Evolutionary conservation across 805 yeast genomes (phyloP), one percentile per base, ranked within the genome.

Genomic region (Komagataella ulmi): DNA sequence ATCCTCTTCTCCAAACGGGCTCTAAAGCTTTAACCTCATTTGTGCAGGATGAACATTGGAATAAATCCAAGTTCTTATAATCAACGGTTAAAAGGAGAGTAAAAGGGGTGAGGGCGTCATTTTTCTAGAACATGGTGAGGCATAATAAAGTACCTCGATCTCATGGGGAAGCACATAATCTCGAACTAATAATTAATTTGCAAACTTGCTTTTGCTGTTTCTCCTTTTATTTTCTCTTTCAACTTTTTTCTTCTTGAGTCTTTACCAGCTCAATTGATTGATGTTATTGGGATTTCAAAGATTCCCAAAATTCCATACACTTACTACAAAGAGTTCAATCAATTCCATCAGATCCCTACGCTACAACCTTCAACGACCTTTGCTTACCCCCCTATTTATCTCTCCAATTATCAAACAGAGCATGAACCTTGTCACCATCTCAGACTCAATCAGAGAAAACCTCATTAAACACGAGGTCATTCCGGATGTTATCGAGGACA

Each of bases 1-100:
- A 91, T 65, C 99, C 99, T 1, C 68, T 91, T 55, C 68, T 91
- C 54, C 98, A 93, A 67, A 85, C 96, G 0, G 95, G 95, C 0
- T 75, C 91, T 18, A 79, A 80, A 58, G 80, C 83, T 0, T 74
- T 90, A 56, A 81, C 82, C 53, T 83, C 88, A 50, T 91, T 93
- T 60, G 81, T 93, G 51, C 97, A 91, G 65, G 90, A 87, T 60
- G 95, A 88, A 4, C 74, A 70, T 45, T 88, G 95, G 95, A 87
- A 78, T 56, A 71, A 72, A 57, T 55, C 54, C 47, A 54, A 53
- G 52, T 61, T 50, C 49, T 46, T 54, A 30, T 30, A 14, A 30
- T 30, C 12, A 30, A 30, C 40, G 40, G 40, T 30, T 30, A 30
- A 30, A 30, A 5, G 40, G 40, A 30, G n/a, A 8, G 14, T 30